Base-by-base conservation (phyloP, 2,329 filamentous ascomycete genomes). In the Aspergillus aculeatinus region DNA sequence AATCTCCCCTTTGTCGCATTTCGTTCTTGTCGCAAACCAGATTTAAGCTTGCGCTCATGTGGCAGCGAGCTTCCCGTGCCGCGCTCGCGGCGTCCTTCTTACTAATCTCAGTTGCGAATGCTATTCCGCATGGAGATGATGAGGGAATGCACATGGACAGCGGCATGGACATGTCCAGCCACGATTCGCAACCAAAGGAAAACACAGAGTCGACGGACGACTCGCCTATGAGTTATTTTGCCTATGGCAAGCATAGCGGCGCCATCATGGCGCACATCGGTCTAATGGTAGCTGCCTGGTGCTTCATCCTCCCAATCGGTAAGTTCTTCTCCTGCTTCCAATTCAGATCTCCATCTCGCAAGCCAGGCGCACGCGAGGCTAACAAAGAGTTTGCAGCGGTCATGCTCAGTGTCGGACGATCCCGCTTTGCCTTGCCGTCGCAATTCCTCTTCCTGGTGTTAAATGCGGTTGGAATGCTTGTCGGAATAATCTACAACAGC, bases 381-480 rank as follows among this genome's bases (percentile, higher is more conserved):
- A 55, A 63, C 53, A 16, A 31, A 42, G 29, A 12, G 47, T 44
- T 42, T 29, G n/a, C 27, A 95, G 91, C 86, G 65, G 88, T 96
- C 52, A 91, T 97, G 87, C 82, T 98, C 64, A 96, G 92, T 58
- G 81, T 96, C 64, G 89, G 89, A 39, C 86, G 85, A 62, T 97
- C 93, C 48, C 85, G 89, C 63, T 87, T 89, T 68, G 88, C 88
- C 1, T 80, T 96, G 2, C 80, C 83, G 92, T 57, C 63, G 59
- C 63, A 67, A 55, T 64, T 67, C 51, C 47, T 64, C 25, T 67
- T 67, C 55, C 44, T 67, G 51, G 50, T 65, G 21, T 33, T 61
- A 44, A 67, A 67, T 42, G 65, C 65, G n/a, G 29, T 63, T 23
- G 65, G 65, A n/a, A 56, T 67, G 57, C 55, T 67, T 14, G 49